A percentile compares a stretch with the other conserved stretches of the same genome.
Conservation (phyloP, 2,329 filamentous ascomycete species). For the Alternaria brassicicola region DNA sequence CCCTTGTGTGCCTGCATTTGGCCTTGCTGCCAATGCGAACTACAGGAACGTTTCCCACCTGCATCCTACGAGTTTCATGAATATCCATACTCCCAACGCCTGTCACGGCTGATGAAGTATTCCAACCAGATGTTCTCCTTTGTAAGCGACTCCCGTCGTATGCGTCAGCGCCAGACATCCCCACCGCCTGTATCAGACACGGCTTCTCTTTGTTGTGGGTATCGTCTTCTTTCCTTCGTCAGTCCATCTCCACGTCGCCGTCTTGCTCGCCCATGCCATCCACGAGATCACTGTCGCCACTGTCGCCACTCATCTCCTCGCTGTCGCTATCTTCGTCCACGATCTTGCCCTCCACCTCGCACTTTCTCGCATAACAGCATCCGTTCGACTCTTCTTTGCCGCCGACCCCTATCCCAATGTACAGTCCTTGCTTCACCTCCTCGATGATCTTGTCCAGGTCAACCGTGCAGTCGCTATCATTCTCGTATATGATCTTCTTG, state of each 20-base stretch:
- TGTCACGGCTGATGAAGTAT: not conserved
- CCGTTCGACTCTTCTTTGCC: constrained; percentile 17
- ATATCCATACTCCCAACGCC: not conserved
- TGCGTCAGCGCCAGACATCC: not conserved
- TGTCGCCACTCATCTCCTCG: constrained; percentile 5
- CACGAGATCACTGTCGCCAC: constrained; percentile 10
- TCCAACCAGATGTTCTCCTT: not conserved
- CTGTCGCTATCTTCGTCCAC: constrained; percentile 32
- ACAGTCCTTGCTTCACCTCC: constrained; percentile 27
- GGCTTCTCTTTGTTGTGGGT: constrained; percentile 2
- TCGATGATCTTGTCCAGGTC: constrained; percentile 35
- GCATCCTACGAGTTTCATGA: not conserved
- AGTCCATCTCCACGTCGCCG: constrained; percentile 16
- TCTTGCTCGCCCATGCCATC: constrained; percentile 2
- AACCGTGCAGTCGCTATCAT: constrained; percentile 21
- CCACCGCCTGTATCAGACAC: not conserved
- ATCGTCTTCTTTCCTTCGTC: not conserved
- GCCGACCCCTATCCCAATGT: constrained; percentile 30
- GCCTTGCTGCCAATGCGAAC: not conserved
- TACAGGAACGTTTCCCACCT: not conserved
- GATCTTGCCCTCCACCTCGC: constrained; percentile 31
- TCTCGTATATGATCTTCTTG: constrained; percentile 32
- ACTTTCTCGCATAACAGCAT: constrained; percentile 30
- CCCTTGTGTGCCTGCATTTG: not conserved
- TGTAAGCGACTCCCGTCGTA: not conserved